These are phyloP conservation scores for Physcomitrium patens DNA, from an alignment of 225 moss, liverwort and hornwort species.

Conservation along the genomic window DNA sequence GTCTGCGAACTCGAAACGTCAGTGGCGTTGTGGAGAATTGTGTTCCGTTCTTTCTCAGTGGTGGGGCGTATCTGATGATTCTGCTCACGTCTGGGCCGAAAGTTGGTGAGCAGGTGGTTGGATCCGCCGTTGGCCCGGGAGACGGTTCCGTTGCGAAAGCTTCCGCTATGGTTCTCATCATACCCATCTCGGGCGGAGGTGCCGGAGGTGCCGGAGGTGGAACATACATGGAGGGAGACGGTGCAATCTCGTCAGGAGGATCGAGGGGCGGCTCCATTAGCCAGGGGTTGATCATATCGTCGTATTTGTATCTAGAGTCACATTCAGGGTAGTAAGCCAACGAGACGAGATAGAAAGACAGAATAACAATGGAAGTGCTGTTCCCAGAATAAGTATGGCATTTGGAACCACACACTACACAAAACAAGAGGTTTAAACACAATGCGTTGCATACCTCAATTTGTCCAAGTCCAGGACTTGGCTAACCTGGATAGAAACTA, in stretches of 20 bases:
- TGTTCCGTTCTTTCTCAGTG: background rate
- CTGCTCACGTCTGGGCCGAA: background rate
- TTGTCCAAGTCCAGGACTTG: constrained; percentile 31
- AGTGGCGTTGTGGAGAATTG: constrained; percentile 22
- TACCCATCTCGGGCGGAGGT: too few relatives aligned
- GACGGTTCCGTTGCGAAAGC: too few relatives aligned
- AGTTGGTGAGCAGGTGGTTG: background rate
- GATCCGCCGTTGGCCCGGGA: too few relatives aligned
- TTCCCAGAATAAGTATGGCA: background rate
- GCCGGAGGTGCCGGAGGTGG: too few relatives aligned
- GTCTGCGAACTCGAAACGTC: constrained; percentile 31
- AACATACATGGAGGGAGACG: too few relatives aligned
- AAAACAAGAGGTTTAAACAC: too few relatives aligned
- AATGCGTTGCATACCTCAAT: constrained; percentile 20
- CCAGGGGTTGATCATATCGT: constrained; percentile 31
- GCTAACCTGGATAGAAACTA: constrained; percentile 38
- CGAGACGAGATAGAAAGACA: background rate
- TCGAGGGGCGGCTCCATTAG: background rate
- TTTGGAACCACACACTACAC: too few relatives aligned
- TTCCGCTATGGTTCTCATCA: too few relatives aligned
- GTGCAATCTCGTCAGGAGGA: too few relatives aligned
- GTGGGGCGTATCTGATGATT: constrained; percentile 6
- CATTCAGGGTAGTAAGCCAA: background rate
- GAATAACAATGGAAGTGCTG: background rate
- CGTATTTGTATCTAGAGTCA: constrained; percentile 34